Evolutionary conservation across 768 basidiomycete genomes (phyloP).

Genomic region (Myochromella boudieri): DNA sequence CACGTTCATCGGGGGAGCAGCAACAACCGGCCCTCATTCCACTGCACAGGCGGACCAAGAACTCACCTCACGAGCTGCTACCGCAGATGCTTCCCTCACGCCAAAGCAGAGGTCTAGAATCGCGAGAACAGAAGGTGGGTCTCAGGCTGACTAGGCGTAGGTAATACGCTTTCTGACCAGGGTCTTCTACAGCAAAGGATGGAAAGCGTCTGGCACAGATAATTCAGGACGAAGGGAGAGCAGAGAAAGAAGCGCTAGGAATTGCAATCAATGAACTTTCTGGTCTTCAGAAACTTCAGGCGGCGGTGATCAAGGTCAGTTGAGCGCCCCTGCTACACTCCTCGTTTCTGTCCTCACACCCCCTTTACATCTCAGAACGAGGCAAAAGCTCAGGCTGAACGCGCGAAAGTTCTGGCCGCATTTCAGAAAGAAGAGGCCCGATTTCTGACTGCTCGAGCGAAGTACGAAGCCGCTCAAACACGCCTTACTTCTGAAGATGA

Average conservation of each 20-base stretch:
- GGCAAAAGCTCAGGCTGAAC: slow-evolving; percentile 49
- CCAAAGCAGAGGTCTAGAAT: slow-evolving; percentile 54
- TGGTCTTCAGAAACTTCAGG: slow-evolving; percentile 70
- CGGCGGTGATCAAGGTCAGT: slow-evolving; percentile 57
- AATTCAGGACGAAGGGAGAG: slow-evolving; percentile 66
- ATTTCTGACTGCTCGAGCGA: slow-evolving; percentile 60
- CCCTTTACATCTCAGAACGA: slow-evolving; percentile 44
- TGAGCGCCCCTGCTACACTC: neutral
- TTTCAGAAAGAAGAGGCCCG: slow-evolving; percentile 66
- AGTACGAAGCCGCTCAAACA: slow-evolving; percentile 51
- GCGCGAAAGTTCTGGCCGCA: slow-evolving; percentile 50
- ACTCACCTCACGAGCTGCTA: slow-evolving; percentile 38
- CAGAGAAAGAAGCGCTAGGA: slow-evolving; percentile 61
- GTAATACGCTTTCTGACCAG: no score
- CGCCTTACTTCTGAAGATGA: slow-evolving; percentile 47
- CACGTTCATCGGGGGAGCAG: slow-evolving; percentile 56
- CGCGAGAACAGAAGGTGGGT: slow-evolving; percentile 50
- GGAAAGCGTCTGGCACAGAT: slow-evolving; percentile 45
- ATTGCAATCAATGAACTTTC: slow-evolving; percentile 65
- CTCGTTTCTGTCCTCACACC: neutral
- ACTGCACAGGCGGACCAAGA: slow-evolving; percentile 40
- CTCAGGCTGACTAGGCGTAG: no score
- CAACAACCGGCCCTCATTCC: slow-evolving; percentile 47
- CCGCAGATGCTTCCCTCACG: slow-evolving; percentile 48
- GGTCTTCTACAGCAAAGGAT: no score